phyloP scores from a whole-genome alignment of 2,329 filamentous ascomycete species.

The Colletotrichum spaethianum region DNA sequence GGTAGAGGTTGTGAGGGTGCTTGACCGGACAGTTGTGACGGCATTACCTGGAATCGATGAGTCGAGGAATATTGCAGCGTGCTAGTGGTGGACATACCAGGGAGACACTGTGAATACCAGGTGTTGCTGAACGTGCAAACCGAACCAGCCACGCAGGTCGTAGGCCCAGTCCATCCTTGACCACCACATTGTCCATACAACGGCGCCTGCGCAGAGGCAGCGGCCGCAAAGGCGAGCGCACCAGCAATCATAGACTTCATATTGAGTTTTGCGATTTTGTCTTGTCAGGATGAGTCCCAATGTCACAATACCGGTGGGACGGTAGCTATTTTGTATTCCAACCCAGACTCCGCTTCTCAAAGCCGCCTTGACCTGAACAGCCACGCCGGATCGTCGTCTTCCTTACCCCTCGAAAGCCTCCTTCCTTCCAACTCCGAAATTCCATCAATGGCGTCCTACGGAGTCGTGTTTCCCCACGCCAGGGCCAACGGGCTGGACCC shows the following conservation, averaged over 20 bases:
- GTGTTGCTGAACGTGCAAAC: constrained; percentile 53
- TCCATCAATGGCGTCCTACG: constrained; percentile 35
- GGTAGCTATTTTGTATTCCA: constrained; percentile 18
- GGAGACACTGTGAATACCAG: constrained; percentile 56
- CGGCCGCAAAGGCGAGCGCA: constrained; percentile 32
- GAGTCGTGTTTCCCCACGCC: neutral
- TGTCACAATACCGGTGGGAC: constrained; percentile 12
- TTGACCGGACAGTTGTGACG: constrained; percentile 36
- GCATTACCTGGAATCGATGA: constrained; percentile 6
- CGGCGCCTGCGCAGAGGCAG: constrained; percentile 40
- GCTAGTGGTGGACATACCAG: constrained; percentile 43
- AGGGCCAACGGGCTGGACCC: constrained; percentile 18
- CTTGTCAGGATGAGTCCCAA: neutral
- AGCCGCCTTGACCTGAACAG: neutral
- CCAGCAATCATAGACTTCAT: constrained; percentile 38
- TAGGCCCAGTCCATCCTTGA: constrained; percentile 56
- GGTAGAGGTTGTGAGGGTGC: constrained; percentile 35
- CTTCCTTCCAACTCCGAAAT: constrained; percentile 6
- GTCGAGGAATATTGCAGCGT: neutral
- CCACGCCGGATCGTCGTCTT: constrained; percentile 29
- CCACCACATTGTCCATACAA: constrained; percentile 60
- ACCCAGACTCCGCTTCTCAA: neutral
- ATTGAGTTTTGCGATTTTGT: neutral
- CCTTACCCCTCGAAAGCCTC: constrained; percentile 26
- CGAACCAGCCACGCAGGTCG: constrained; percentile 58